phyloP scores from a whole-genome alignment of 768 basidiomycete species.

The Agaricus blazei region DNA sequence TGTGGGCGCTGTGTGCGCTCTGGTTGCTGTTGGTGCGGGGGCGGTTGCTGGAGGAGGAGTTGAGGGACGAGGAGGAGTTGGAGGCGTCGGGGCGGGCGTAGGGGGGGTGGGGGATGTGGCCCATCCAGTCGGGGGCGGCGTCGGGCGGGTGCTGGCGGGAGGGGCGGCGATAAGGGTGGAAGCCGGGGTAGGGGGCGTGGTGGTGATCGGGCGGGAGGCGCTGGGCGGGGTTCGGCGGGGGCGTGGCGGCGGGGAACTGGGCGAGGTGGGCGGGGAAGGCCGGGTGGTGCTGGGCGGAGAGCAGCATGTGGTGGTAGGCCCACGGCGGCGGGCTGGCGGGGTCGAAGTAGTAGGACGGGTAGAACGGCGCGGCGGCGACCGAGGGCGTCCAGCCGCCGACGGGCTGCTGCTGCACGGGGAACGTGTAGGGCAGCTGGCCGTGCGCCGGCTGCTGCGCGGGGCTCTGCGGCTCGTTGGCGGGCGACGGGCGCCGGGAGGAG shows the following conservation, averaged over 20 bases:
- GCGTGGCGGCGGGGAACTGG: constrained; percentile 61
- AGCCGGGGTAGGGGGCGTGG: constrained; percentile 50
- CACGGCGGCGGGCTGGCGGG: constrained; percentile 76
- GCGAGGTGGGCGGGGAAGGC: constrained; percentile 39
- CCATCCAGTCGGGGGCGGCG: constrained; percentile 40
- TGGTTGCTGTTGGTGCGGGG: constrained; percentile 71
- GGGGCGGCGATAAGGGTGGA: constrained; percentile 80
- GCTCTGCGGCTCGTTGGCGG: constrained; percentile 16
- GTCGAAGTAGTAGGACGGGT: constrained; percentile 78
- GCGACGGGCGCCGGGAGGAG: constrained; percentile 53
- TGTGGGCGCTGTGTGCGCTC: constrained; percentile 44
- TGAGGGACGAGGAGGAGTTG: constrained; percentile 72
- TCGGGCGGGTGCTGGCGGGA: constrained; percentile 33
- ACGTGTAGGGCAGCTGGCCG: constrained; percentile 43
- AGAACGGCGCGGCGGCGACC: constrained; percentile 64
- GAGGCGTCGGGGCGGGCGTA: constrained; percentile 80
- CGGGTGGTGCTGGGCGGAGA: constrained; percentile 53
- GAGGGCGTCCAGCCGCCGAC: constrained; percentile 69
- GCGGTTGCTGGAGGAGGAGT: constrained; percentile 56
- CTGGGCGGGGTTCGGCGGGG: constrained; percentile 51
- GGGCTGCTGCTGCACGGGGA: constrained; percentile 67
- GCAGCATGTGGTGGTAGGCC: constrained; percentile 93
- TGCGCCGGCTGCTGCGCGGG: constrained; percentile 16
- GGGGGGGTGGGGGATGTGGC: constrained; percentile 60
- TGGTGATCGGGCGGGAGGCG: constrained; percentile 33